Conservation (phyloP, 108 stramenopile genomes). For the Aurantiochytrium sp. region DNA sequence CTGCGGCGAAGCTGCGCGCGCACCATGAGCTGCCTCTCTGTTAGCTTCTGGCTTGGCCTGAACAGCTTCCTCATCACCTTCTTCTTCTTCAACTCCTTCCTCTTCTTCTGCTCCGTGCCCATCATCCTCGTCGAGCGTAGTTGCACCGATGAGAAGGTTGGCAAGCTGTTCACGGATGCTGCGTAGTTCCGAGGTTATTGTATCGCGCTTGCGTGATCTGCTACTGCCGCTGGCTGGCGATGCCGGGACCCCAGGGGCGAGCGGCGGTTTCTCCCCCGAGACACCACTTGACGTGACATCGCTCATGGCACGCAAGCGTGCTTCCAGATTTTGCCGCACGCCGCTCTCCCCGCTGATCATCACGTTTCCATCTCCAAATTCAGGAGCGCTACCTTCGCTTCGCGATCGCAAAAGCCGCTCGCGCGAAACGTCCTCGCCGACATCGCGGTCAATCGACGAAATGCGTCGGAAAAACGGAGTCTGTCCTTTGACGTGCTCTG, state of each 20-base stretch:
- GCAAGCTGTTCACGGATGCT: constrained; percentile 4
- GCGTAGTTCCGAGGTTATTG: background rate
- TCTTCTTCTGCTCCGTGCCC: background rate
- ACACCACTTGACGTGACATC: background rate
- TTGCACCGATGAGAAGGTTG: background rate
- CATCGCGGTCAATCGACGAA: background rate
- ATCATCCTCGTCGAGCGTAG: background rate
- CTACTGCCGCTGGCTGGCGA: background rate
- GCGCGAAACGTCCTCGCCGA: background rate
- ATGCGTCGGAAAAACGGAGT: background rate
- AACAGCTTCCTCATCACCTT: background rate
- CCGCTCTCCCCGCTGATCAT: background rate
- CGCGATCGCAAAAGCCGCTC: background rate
- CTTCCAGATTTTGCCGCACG: background rate
- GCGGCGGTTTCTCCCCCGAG: background rate
- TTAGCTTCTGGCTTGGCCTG: background rate
- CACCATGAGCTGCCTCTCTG: background rate
- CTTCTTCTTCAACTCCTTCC: background rate
- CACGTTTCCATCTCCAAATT: background rate
- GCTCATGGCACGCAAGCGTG: background rate
- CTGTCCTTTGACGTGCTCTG: background rate
- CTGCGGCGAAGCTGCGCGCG: background rate
- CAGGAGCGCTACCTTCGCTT: background rate
- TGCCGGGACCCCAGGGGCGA: background rate
- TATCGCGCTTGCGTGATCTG: background rate